Evolutionary conservation across 1,284 basidiomycete genomes (phyloP).

Genomic region (Takashimella koratensis): DNA sequence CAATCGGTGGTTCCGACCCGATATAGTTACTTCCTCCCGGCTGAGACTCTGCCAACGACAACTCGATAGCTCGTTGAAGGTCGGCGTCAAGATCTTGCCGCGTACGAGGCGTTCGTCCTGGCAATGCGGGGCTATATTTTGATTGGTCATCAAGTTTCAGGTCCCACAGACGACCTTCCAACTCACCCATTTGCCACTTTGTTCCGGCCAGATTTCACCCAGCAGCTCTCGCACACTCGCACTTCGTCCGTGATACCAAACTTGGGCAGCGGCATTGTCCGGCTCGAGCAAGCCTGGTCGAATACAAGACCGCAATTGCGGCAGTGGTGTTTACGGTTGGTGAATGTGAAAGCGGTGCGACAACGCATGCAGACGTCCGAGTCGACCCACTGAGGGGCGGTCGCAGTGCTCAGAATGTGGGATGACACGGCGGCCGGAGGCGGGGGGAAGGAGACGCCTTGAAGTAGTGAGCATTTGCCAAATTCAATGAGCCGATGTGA

Average conservation of each 20-base stretch:
- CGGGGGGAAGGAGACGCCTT: conserved; percentile 46
- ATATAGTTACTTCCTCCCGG: conserved; percentile 44
- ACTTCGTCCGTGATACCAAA: conserved; percentile 93
- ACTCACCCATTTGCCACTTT: conserved; percentile 30
- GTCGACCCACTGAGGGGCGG: conserved; percentile 90
- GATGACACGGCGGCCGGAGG: conserved; percentile 31
- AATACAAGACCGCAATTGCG: conserved; percentile 97
- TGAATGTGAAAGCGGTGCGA: conserved; percentile 86
- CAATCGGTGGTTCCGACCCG: conserved; percentile 66
- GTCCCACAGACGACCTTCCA: not conserved
- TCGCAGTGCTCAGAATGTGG: conserved; percentile 45
- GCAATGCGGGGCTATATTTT: conserved; percentile 21
- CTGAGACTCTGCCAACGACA: conserved; percentile 78
- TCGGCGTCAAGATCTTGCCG: conserved; percentile 71
- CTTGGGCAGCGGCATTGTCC: conserved; percentile 79
- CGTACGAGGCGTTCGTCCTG: conserved; percentile 36
- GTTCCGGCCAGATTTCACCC: conserved; percentile 60
- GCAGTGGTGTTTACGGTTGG: conserved; percentile 97
- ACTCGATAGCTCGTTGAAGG: conserved; percentile 86
- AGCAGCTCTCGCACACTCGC: conserved; percentile 89
- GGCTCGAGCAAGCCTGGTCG: conserved; percentile 88
- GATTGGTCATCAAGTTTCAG: conserved; percentile 16
- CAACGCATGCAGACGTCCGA: conserved; percentile 93
- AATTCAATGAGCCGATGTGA: conserved; percentile 16
- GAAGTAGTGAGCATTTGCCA: not conserved